Conservation (phyloP, 2,329 filamentous ascomycete genomes). For the Elsinoe batatas region DNA sequence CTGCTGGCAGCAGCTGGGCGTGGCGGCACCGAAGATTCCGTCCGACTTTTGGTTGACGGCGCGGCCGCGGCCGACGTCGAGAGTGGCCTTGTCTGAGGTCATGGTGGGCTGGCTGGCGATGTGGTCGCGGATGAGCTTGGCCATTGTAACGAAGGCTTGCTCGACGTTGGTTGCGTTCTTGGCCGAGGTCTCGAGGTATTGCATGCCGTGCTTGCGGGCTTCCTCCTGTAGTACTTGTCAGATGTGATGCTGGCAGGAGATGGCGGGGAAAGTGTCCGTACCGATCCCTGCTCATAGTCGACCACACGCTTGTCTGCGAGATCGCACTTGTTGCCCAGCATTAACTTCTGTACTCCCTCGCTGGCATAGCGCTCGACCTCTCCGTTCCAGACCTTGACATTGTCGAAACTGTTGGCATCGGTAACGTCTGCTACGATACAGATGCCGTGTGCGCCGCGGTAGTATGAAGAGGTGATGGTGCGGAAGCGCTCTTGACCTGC, state of each 20-base stretch:
- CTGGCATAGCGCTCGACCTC: slow-evolving; percentile 99
- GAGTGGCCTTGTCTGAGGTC: slow-evolving; percentile 13
- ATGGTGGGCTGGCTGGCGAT: slow-evolving; percentile 13
- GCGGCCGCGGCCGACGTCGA: slow-evolving; percentile 12
- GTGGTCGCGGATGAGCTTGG: slow-evolving; percentile 29
- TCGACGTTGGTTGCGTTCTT: slow-evolving; percentile 99
- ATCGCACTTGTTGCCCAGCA: slow-evolving; percentile 99
- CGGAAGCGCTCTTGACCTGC: slow-evolving; percentile 98
- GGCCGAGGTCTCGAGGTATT: slow-evolving; percentile 98
- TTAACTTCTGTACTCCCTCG: slow-evolving; percentile 97
- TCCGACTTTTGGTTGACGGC: slow-evolving; percentile 12
- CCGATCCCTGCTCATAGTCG: slow-evolving; percentile 98
- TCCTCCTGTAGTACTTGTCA: slow-evolving; percentile 64
- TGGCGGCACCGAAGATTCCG: slow-evolving; percentile 11
- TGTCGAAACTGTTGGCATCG: slow-evolving; percentile 99
- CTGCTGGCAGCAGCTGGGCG: slow-evolving; percentile 13
- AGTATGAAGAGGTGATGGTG: slow-evolving; percentile 99
- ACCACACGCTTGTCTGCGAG: slow-evolving; percentile 99
- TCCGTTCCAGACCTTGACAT: slow-evolving; percentile 99
- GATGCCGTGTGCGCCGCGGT: slow-evolving; percentile 96
- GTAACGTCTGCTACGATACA: slow-evolving; percentile 99
- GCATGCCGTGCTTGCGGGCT: slow-evolving; percentile 94
- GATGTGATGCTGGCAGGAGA: background rate
- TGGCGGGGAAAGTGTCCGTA: slow-evolving; percentile 37
- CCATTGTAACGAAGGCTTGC: slow-evolving; percentile 99